Conservation (phyloP, 73 alveolate species). For the Paramecium sonneborni region DNA sequence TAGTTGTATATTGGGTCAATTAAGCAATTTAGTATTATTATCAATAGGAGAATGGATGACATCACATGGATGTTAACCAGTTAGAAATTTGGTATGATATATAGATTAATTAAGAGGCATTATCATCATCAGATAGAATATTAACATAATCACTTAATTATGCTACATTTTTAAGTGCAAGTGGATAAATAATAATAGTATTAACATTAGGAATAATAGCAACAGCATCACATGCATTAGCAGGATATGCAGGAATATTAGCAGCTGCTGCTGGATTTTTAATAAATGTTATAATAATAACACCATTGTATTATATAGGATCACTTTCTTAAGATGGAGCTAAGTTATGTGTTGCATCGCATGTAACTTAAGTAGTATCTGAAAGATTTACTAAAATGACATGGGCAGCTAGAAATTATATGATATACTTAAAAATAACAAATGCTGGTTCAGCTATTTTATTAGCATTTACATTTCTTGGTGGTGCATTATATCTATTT, state of each 20-base stretch:
- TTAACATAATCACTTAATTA: background rate
- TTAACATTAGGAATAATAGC: constrained; percentile 34
- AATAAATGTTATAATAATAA: constrained; percentile 10
- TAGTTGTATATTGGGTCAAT: constrained; percentile 52
- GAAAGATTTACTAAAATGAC: constrained; percentile 20
- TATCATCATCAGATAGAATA: constrained; percentile 37
- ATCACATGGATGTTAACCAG: constrained; percentile 51
- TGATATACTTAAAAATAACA: constrained; percentile 21
- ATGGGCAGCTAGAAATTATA: constrained; percentile 55
- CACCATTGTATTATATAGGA: constrained; percentile 10
- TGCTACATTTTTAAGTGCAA: background rate
- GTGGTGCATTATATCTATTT: constrained; percentile 10
- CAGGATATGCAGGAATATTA: constrained; percentile 42
- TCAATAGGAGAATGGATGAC: constrained; percentile 51
- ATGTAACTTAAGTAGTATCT: constrained; percentile 17
- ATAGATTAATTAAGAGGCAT: constrained; percentile 11
- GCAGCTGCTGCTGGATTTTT: constrained; percentile 52
- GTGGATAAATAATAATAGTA: constrained; percentile 7
- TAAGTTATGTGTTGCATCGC: constrained; percentile 37
- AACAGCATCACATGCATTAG: constrained; percentile 21
- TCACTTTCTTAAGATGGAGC: background rate
- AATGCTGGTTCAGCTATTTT: constrained; percentile 34
- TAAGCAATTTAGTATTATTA: constrained; percentile 11
- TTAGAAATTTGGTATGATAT: constrained; percentile 47
- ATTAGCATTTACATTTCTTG: constrained; percentile 12